Conservation (phyloP, 1,284 basidiomycete species). For the Marasmius tenuissimus region DNA sequence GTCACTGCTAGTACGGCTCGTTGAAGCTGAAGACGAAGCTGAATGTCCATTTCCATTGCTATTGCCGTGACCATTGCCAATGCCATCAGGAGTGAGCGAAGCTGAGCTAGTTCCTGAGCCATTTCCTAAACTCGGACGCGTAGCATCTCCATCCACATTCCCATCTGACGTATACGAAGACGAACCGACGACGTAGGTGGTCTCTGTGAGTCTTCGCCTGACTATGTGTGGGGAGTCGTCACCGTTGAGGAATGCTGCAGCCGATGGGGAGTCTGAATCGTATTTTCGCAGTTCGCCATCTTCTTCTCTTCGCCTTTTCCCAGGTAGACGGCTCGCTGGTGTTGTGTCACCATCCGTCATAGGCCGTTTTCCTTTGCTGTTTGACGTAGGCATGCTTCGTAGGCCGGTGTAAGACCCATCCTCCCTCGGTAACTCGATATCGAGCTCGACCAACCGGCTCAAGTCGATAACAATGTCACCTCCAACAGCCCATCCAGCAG, state of each 20-base stretch:
- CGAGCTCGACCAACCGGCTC: slow-evolving; percentile 61
- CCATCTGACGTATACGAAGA: background rate
- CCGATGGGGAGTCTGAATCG: slow-evolving; percentile 50
- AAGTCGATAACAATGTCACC: slow-evolving; percentile 86
- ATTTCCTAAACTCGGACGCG: background rate
- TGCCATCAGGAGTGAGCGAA: background rate
- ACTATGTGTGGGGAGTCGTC: slow-evolving; percentile 39
- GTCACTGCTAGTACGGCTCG: background rate
- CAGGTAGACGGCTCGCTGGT: slow-evolving; percentile 20
- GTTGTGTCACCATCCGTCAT: slow-evolving; percentile 13
- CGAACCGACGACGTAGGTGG: background rate
- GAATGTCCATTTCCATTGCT: background rate
- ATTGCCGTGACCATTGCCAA: background rate
- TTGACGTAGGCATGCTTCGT: slow-evolving; percentile 45
- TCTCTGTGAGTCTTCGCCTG: slow-evolving; percentile 36
- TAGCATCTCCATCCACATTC: background rate
- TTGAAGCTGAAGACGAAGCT: background rate
- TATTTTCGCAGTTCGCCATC: slow-evolving; percentile 53
- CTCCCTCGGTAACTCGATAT: slow-evolving; percentile 59
- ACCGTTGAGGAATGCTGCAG: slow-evolving; percentile 56
- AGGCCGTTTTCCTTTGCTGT: slow-evolving; percentile 55
- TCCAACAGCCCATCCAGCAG: slow-evolving; percentile 83
- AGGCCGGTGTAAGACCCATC: slow-evolving; percentile 59
- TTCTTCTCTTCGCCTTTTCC: slow-evolving; percentile 58
- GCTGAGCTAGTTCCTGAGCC: background rate